Percentiles rank a stretch among this genome's conserved stretches.
Evolutionary conservation across 106 monocot species (phyloP).

Genomic region (Chionographis japonica): DNA sequence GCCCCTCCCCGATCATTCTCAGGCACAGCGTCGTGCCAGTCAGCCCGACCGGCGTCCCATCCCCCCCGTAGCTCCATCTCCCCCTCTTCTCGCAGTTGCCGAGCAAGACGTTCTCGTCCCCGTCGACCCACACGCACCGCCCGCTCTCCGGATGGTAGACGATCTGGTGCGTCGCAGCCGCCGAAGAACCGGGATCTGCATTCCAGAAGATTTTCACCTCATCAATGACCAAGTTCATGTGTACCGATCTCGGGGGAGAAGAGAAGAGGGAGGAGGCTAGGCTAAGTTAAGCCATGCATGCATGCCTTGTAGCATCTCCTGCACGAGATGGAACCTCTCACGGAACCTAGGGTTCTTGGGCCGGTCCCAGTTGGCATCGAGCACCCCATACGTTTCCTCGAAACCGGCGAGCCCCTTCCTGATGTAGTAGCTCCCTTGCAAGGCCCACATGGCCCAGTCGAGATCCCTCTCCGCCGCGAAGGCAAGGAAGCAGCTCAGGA

Average conservation of each 20-base stretch:
- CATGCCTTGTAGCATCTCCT: slow-evolving; percentile 37
- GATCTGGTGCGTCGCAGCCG: slow-evolving; percentile 11
- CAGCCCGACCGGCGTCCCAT: slow-evolving; percentile 2
- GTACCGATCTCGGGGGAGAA: no score
- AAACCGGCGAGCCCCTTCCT: slow-evolving; percentile 25
- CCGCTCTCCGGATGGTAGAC: slow-evolving; percentile 45
- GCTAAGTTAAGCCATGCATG: no score
- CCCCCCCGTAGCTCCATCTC: slow-evolving; percentile 19
- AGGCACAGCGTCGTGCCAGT: slow-evolving; percentile 13
- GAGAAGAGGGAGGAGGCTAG: no score
- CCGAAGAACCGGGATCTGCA: slow-evolving; percentile 30
- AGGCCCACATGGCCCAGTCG: slow-evolving; percentile 56
- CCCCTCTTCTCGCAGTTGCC: slow-evolving; percentile 22
- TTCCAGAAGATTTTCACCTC: not conserved
- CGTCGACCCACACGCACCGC: slow-evolving; percentile 17
- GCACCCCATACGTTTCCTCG: slow-evolving; percentile 47
- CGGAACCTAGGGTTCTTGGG: slow-evolving; percentile 25
- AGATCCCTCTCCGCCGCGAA: slow-evolving; percentile 44
- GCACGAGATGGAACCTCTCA: slow-evolving; percentile 30
- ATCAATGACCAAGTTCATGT: not conserved
- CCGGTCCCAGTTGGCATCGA: slow-evolving; percentile 26
- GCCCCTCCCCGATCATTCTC: slow-evolving; percentile 1
- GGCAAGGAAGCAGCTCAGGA: slow-evolving; percentile 38
- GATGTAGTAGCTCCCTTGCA: slow-evolving; percentile 52
- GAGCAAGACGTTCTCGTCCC: not conserved